Evolutionary conservation across 1,139 yeast species (phyloP), one percentile per base, ranked within the genome.

Genomic region (Candida tunisiensis): DNA sequence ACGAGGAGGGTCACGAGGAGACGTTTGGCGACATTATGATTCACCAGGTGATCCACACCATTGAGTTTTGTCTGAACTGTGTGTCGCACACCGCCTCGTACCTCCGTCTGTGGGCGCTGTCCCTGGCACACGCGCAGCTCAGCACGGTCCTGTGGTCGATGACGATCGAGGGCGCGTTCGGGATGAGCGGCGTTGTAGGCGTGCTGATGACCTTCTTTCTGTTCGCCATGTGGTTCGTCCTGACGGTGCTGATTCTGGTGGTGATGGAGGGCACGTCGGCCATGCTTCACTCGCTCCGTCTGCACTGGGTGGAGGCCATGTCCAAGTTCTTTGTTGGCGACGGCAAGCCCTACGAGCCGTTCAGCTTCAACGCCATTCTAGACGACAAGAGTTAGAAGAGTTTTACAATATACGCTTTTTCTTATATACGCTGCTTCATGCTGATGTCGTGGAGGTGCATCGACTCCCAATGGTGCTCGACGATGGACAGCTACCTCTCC

Each of bases 231-330:
- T 91, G 99, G 99, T 83, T 91, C 51, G 68, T 72, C 5, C 63
- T 88, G 35, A 85, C 98, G 0, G 85, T 83, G 16, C 74, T 83
- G 40, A 83, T 91, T 28, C 65, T 91, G 48, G 96, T 88, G 27
- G 63, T 82, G 31, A 88, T 91, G 98, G 98, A 91, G 55, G 99
- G 99, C 29, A 91, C 98, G 0, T 79, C 94, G 24, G 98, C 98
- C 13, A 91, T 91, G 98, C 65, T 91, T 44, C 99, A 91, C 55
- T 79, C 94, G 6, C 65, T 91, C 43, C 78, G 98, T 55, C 63
- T 88, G 44, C 98, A 88, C 52, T 88, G 99, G 99, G 98, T 91
- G 32, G 99, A 91, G 55, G 82, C 95, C 18, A 91, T 91, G 98
- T 83, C 95, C 29, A 91, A 91, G 56, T 88, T 82, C 53, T 91